Percentiles rank a stretch among this genome's conserved stretches.
Evolutionary conservation across 805 yeast genomes (phyloP).

Genomic region (Nakazawaea populi): DNA sequence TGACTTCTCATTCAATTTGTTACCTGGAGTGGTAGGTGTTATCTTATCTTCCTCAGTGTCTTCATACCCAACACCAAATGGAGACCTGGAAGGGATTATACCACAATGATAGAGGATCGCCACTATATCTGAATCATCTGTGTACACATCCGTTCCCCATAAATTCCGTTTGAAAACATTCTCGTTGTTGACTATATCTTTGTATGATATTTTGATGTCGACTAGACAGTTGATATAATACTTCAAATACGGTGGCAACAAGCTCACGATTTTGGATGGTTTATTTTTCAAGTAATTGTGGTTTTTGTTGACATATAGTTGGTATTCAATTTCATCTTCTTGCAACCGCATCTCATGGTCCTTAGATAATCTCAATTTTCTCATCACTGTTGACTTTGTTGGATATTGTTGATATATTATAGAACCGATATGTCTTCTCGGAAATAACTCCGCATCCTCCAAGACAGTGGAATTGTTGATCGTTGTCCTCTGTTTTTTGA

Average conservation of each 20-base stretch:
- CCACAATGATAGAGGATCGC: conserved; percentile 75
- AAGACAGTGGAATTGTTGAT: conserved; percentile 36
- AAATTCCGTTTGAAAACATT: conserved; percentile 45
- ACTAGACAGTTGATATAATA: conserved; percentile 41
- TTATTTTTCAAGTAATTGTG: conserved; percentile 18
- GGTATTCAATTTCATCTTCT: conserved; percentile 12
- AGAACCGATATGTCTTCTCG: conserved; percentile 45
- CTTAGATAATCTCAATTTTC: conserved; percentile 15
- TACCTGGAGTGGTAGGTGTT: conserved; percentile 34
- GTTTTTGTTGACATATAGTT: conserved; percentile 8
- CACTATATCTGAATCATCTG: conserved; percentile 88
- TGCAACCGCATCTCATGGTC: conserved; percentile 15
- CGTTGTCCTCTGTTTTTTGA: conserved; percentile 9
- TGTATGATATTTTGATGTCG: conserved; percentile 51
- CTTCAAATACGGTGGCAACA: conserved; percentile 23
- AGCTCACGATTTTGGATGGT: conserved; percentile 25
- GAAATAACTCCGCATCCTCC: conserved; percentile 32
- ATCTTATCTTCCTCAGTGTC: conserved; percentile 26
- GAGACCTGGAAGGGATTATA: conserved; percentile 35
- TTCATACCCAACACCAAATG: conserved; percentile 12
- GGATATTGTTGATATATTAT: conserved; percentile 54
- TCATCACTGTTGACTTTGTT: conserved; percentile 31
- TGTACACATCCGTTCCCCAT: conserved; percentile 93
- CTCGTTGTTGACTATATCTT: conserved; percentile 31
- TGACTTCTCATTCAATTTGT: conserved; percentile 23